phyloP scores from a whole-genome alignment of 495 filamentous ascomycete species.

The Cenococcum geophilum region DNA sequence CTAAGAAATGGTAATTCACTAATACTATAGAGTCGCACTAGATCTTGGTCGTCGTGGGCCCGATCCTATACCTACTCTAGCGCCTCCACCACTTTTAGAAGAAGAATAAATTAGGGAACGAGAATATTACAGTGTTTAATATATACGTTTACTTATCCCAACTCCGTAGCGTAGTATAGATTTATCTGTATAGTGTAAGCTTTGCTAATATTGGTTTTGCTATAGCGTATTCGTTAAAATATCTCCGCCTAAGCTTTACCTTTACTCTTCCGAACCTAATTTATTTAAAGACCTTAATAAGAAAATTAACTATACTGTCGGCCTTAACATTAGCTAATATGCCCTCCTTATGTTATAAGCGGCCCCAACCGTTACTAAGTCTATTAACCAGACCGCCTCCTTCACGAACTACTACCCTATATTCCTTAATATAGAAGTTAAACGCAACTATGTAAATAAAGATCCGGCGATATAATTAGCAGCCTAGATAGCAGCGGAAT shows the following conservation, averaged over 20 bases:
- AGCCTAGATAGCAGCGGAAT: slow-evolving; percentile 16
- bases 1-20: slow-evolving; percentile 6
- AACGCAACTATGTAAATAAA: not conserved
- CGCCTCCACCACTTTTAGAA: slow-evolving; percentile 5
- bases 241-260: slow-evolving; percentile 5
- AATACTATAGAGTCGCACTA: slow-evolving; percentile 11
- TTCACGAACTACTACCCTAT: slow-evolving; percentile 8
- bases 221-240: slow-evolving; percentile 3
- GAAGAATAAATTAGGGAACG: not conserved
- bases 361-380: slow-evolving; percentile 2
- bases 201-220: too few relatives aligned
- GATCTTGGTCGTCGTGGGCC: slow-evolving; percentile 8
- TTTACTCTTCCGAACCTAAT: slow-evolving; percentile 2
- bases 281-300: slow-evolving; percentile 17
- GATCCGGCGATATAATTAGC: slow-evolving; percentile 11
- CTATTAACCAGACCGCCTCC: slow-evolving; percentile 9
- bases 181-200: too few relatives aligned
- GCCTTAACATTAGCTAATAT: too few relatives aligned
- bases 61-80: slow-evolving; percentile 9
- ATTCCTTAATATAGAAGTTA: slow-evolving; percentile 20
- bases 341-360: too few relatives aligned
- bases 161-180: too few relatives aligned
- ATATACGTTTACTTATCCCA: not conserved
- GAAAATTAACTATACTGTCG: slow-evolving; percentile 10
- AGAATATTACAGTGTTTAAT: slow-evolving; percentile 1